Evolutionary conservation across 2,329 filamentous ascomycete species (phyloP).

Genomic region (Pseudogymnoascus sp.): DNA sequence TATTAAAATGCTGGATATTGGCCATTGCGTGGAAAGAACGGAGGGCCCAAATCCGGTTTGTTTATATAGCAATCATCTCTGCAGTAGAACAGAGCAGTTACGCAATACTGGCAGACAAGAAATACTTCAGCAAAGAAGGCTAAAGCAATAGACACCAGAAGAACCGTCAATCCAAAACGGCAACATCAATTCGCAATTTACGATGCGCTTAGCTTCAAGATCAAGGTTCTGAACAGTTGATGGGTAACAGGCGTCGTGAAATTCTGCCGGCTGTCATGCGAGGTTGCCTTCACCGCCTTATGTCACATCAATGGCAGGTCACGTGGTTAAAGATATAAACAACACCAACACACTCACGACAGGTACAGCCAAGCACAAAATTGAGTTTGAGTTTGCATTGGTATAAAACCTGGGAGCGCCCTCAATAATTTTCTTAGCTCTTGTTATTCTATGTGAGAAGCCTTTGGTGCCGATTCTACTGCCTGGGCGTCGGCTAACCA

Average conservation of each 20-base stretch:
- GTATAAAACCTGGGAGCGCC: neutral
- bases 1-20: neutral
- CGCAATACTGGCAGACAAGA: neutral
- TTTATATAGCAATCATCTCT: neutral
- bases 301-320: neutral
- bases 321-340: neutral
- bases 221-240: neutral
- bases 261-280: neutral
- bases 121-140: neutral
- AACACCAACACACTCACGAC: neutral
- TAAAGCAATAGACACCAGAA: neutral
- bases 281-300: neutral
- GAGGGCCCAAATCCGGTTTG: neutral
- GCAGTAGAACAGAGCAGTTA: neutral
- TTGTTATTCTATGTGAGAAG: neutral
- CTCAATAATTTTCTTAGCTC: neutral
- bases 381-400: neutral
- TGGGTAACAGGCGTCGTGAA: neutral
- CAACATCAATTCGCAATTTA: neutral
- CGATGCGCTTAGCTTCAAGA: neutral
- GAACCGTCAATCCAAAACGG: neutral
- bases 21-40: neutral
- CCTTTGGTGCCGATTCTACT: neutral
- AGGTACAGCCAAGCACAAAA: neutral
- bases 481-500: neutral